These are phyloP conservation scores for Echites panduratus DNA, from an alignment of 257 asterid genomes.

Conservation along the genomic window DNA sequence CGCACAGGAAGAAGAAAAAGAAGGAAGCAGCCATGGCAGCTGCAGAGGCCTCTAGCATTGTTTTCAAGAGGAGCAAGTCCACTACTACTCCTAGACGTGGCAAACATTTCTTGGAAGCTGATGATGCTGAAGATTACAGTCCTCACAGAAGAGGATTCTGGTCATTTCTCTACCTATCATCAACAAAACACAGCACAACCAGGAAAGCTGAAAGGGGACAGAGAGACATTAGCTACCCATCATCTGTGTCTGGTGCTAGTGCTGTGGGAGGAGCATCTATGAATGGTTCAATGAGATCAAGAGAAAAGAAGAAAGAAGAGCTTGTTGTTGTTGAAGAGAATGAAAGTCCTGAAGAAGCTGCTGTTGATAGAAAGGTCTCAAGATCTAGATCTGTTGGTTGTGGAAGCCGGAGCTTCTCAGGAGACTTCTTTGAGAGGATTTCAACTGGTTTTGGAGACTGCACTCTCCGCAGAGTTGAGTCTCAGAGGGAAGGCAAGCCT, in stretches of 20 bases:
- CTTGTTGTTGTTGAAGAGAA: slow-evolving; percentile 59
- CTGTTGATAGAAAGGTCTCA: slow-evolving; percentile 70
- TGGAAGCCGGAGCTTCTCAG: slow-evolving; percentile 96
- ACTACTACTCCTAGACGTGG: slow-evolving; percentile 54
- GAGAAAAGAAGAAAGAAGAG: slow-evolving; percentile 52
- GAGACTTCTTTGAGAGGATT: slow-evolving; percentile 89
- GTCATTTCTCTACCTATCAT: slow-evolving; percentile 72
- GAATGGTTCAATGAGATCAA: slow-evolving; percentile 23
- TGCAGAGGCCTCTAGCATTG: slow-evolving; percentile 31
- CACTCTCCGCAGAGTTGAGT: slow-evolving; percentile 83
- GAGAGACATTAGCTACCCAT: slow-evolving; percentile 39
- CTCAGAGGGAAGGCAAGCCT: slow-evolving; percentile 90
- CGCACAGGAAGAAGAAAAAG: slow-evolving; percentile 54
- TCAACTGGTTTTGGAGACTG: slow-evolving; percentile 99
- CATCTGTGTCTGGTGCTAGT: slow-evolving; percentile 23
- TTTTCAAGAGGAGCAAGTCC: slow-evolving; percentile 83
- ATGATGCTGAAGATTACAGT: slow-evolving; percentile 37
- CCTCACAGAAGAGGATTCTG: slow-evolving; percentile 60
- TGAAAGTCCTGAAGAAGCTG: slow-evolving; percentile 52
- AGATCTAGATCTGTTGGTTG: slow-evolving; percentile 98
- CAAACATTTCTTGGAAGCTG: slow-evolving; percentile 49
- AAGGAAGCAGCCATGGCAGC: slow-evolving; percentile 27
- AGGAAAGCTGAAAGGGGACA: slow-evolving; percentile 32
- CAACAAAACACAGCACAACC: slow-evolving; percentile 41
- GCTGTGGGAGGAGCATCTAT: slow-evolving; percentile 1